Evolutionary conservation across 2,329 filamentous ascomycete species (phyloP).

Genomic region (Colletotrichum gigasporum): DNA sequence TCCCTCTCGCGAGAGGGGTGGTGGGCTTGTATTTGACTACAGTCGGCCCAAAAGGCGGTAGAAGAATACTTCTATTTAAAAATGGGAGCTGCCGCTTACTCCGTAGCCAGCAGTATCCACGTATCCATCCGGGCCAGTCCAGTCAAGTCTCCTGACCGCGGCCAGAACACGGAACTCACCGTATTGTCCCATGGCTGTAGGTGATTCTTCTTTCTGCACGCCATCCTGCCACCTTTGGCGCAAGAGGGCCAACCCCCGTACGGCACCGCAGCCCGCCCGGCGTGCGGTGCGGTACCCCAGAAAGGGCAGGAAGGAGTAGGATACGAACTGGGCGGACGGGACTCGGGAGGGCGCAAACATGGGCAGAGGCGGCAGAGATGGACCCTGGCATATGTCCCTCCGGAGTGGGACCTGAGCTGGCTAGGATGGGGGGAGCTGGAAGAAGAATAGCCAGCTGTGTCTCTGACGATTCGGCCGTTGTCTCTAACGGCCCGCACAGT

Average conservation of each 20-base stretch:
- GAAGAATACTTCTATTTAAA: constrained; percentile 20
- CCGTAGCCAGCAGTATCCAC: not conserved
- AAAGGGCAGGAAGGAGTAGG: constrained; percentile 2
- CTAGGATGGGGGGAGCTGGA: not conserved
- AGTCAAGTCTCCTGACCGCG: constrained; percentile 10
- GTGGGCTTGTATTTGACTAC: constrained; percentile 11
- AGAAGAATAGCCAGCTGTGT: constrained; percentile 18
- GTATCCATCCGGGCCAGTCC: too few species aligned
- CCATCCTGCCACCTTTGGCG: constrained; percentile 16
- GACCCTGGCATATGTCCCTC: not conserved
- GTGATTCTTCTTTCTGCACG: constrained; percentile 18
- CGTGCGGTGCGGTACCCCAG: not conserved
- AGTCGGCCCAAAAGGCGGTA: not conserved
- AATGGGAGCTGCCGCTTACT: constrained; percentile 3
- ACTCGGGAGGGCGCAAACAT: not conserved
- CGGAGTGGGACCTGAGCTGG: constrained; percentile 7
- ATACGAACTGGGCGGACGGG: constrained; percentile 6
- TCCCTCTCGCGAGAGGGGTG: not conserved
- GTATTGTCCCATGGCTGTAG: constrained; percentile 2
- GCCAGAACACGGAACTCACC: constrained; percentile 20
- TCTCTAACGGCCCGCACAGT: too few species aligned
- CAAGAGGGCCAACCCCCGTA: not conserved
- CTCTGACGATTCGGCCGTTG: constrained; percentile 9
- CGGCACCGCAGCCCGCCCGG: not conserved
- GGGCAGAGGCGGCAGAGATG: not conserved